Conservation (phyloP, 2,329 filamentous ascomycete species). For the Rutstroemia sp. region DNA sequence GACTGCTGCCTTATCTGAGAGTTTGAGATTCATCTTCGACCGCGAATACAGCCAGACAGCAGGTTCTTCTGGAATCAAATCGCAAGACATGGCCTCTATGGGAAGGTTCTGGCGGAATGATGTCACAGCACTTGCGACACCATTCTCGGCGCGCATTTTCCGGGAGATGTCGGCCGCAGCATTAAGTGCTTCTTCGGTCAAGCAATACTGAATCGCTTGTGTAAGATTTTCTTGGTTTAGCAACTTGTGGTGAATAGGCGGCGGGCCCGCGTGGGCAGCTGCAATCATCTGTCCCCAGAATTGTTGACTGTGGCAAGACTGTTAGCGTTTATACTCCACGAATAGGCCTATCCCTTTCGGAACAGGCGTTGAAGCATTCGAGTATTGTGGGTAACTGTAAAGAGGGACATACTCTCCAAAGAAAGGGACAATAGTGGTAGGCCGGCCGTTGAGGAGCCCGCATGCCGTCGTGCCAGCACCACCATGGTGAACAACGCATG, state of each 20-base stretch:
- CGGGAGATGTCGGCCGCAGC: conserved; percentile 53
- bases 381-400: no score
- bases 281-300: conserved; percentile 72
- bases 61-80: conserved; percentile 38
- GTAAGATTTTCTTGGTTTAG: conserved; percentile 56
- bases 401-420: conserved; percentile 51
- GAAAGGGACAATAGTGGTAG: conserved; percentile 61
- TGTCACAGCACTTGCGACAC: conserved; percentile 56
- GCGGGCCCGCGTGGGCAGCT: conserved; percentile 57
- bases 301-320: conserved; percentile 39
- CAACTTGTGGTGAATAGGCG: conserved; percentile 60
- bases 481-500: conserved; percentile 11
- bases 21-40: conserved; percentile 43
- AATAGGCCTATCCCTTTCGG: neutral
- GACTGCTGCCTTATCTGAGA: conserved; percentile 57
- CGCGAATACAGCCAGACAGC: conserved; percentile 39
- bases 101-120: conserved; percentile 49
- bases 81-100: conserved; percentile 55
- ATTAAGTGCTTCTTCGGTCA: conserved; percentile 46
- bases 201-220: conserved; percentile 62
- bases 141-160: conserved; percentile 48
- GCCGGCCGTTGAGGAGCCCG: conserved; percentile 60
- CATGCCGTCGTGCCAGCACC: conserved; percentile 50
- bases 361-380: no score
- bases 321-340: neutral